Base-by-base conservation (phyloP, 148 eudicot genomes). In the Rhododendron ovatum region DNA sequence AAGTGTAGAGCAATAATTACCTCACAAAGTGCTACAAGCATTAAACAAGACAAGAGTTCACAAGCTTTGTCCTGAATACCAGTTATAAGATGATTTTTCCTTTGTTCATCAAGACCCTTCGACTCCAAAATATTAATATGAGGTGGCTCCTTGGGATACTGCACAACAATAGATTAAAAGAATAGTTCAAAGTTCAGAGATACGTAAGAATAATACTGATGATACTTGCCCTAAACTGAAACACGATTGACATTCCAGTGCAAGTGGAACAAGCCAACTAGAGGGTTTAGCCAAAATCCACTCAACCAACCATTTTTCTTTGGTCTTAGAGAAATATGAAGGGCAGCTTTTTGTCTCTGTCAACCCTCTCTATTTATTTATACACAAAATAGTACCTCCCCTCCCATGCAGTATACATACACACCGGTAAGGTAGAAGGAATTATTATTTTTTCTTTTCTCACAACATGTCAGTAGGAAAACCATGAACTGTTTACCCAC, bases 21-120 rank as follows among this genome's bases (percentile, higher is more conserved):
- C 99, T 96, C 99, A 86, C 97, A 96, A 86, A 96, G 94, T 55
- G 99, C 91, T 81, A 96, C 94, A 83, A 96, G 95, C 99, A 96
- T 96, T 83, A 86, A 91, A 86, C 90, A 94, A 15, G 99, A 95
- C 77, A 94, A 87, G 67, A 96, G 93, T 88, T 96, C 99, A 88
- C 39, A 41, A 82, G 95, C 97, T 90, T 87, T 93, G 59, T 91
- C 90, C 84, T 86, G 87, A 83, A 96, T 92, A 83, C 89, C 43
- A 89, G 86, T 47, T 77, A 87, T 75, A 86, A 96, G 89, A 89
- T 89, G 88, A 78, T 90, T 89, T 91, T 89, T 93, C 88, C 97
- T 91, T 84, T 88, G 89, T 83, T 92, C 97, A 90, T 96, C 98
- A 86, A 96, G 97, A 87, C 98, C 99, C 89, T 96, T 95, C 39